Percentiles rank a stretch among this genome's conserved stretches.
Evolutionary conservation across 1,284 basidiomycete genomes (phyloP).

Genomic region (Grifola frondosa): DNA sequence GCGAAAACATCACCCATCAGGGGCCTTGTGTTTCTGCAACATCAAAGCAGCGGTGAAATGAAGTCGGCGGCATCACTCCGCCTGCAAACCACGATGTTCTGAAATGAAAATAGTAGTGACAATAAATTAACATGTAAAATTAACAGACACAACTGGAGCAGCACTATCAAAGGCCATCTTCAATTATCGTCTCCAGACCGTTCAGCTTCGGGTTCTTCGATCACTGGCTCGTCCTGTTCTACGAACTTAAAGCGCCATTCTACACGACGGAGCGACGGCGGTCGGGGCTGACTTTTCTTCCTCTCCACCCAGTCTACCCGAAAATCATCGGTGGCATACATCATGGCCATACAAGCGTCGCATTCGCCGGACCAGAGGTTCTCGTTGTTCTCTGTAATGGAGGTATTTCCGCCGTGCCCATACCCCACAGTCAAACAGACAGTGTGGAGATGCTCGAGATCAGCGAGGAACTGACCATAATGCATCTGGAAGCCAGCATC

Average conservation of each 20-base stretch:
- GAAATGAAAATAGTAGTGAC: no score
- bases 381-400: slow-evolving; percentile 9
- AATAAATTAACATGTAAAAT: no score
- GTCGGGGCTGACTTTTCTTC: slow-evolving; percentile 10
- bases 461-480: slow-evolving; percentile 10
- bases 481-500: slow-evolving; percentile 6
- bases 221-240: slow-evolving; percentile 1
- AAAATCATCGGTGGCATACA: slow-evolving; percentile 16
- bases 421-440: slow-evolving; percentile 15
- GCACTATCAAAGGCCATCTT: neutral
- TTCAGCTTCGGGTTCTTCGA: slow-evolving; percentile 9
- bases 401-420: slow-evolving; percentile 8
- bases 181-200: neutral
- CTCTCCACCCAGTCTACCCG: slow-evolving; percentile 13
- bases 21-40: no score
- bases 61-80: no score
- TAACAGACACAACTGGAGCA: no score
- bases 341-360: slow-evolving; percentile 22
- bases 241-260: slow-evolving; percentile 15
- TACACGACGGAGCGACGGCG: slow-evolving; percentile 12
- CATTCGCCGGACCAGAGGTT: slow-evolving; percentile 20
- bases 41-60: no score
- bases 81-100: no score
- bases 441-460: slow-evolving; percentile 11
- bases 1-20: no score